Conservation (phyloP, 2,329 filamentous ascomycete species). For the Sporothrix brasiliensis region DNA sequence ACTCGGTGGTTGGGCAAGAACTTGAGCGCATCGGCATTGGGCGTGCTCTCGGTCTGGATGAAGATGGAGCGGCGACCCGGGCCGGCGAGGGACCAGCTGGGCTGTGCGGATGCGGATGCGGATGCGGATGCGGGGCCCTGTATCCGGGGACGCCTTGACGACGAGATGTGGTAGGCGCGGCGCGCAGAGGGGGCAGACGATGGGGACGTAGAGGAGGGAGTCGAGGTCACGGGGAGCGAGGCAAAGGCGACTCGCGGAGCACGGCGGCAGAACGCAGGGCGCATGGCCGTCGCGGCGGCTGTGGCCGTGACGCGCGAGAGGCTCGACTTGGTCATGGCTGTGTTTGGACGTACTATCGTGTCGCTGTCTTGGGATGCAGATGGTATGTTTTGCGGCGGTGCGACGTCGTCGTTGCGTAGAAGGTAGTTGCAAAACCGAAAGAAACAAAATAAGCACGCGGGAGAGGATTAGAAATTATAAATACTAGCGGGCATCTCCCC, state of each 20-base stretch:
- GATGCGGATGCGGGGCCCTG: conserved; percentile 31
- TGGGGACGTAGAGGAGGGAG: neutral
- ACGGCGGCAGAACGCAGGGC: conserved; percentile 35
- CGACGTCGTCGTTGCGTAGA: conserved; percentile 11
- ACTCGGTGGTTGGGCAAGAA: conserved; percentile 90
- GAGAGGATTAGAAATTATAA: conserved; percentile 31
- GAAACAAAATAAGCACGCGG: neutral
- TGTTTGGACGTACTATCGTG: neutral
- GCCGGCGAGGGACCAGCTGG: conserved; percentile 35
- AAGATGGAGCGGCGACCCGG: conserved; percentile 75
- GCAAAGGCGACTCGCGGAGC: conserved; percentile 31
- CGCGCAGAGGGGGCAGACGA: conserved; percentile 4
- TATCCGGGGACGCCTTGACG: conserved; percentile 39
- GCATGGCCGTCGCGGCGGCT: conserved; percentile 33
- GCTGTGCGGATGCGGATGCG: conserved; percentile 32
- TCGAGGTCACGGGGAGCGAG: conserved; percentile 22
- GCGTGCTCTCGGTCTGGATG: conserved; percentile 94
- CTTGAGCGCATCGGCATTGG: conserved; percentile 94
- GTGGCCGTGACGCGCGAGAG: conserved; percentile 35
- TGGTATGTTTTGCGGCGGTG: neutral
- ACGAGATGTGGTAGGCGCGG: conserved; percentile 29
- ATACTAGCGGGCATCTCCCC: conserved; percentile 27
- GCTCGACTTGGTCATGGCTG: conserved; percentile 39
- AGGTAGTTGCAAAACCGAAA: conserved; percentile 19
- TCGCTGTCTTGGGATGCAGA: neutral